A percentile compares a stretch with the other conserved stretches of the same genome.
Conservation (phyloP, 495 filamentous ascomycete species). For the Penicillium silybi region DNA sequence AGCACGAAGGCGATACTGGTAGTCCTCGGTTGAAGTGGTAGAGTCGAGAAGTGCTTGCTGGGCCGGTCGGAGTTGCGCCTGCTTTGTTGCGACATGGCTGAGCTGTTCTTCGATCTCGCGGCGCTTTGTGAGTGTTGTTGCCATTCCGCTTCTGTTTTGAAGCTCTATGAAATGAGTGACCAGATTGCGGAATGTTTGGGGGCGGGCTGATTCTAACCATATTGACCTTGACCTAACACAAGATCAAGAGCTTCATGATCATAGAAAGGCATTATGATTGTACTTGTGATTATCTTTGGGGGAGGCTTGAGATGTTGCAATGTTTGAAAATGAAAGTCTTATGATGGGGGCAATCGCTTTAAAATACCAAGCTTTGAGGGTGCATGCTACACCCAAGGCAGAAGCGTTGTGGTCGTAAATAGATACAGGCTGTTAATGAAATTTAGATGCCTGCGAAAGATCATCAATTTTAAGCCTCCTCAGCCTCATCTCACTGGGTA, state of each 20-base stretch:
- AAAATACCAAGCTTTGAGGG: not conserved
- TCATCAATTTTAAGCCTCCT: not conserved
- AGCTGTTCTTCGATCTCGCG: constrained; percentile 1
- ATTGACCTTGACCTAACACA: not conserved
- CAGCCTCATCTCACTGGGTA: not conserved
- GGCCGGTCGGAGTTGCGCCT: constrained; percentile 5
- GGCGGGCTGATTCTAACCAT: not conserved
- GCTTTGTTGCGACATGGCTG: not conserved
- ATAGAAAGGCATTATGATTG: not conserved
- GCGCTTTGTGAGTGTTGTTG: not conserved
- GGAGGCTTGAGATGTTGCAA: not conserved
- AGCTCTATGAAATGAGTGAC: not conserved
- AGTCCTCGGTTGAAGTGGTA: constrained; percentile 2
- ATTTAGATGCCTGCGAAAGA: not conserved
- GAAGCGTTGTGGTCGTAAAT: not conserved
- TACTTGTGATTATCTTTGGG: not conserved
- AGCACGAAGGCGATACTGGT: constrained; percentile 1
- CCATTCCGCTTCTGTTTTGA: not conserved
- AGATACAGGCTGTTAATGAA: not conserved
- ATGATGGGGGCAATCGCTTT: not conserved
- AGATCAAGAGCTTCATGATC: not conserved
- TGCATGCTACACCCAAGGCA: not conserved
- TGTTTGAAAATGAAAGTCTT: not conserved
- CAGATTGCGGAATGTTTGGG: no score
- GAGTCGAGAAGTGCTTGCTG: constrained; percentile 17